Evolutionary conservation across 176 grass and related monocot genomes (phyloP).

Genomic region (Dactylis glomerata): DNA sequence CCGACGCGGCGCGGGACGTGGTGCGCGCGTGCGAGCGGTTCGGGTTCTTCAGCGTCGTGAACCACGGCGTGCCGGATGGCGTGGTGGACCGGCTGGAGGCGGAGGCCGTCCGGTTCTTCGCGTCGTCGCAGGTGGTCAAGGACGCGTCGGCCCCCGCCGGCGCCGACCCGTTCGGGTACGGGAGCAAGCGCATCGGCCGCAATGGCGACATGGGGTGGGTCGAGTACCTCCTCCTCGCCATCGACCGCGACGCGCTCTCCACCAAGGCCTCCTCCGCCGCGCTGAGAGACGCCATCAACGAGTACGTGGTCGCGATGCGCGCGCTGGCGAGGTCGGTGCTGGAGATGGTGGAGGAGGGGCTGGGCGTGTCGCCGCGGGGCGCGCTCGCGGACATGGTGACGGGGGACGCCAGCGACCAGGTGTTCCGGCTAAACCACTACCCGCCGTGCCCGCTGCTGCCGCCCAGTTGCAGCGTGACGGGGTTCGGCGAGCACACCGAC

Average conservation of each 20-base stretch:
- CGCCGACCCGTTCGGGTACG: constrained; percentile 60
- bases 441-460: constrained; percentile 61
- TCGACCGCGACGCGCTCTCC: constrained; percentile 12
- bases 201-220: constrained; percentile 88
- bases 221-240: constrained; percentile 82
- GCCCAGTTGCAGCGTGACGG: constrained; percentile 47
- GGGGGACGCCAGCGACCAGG: constrained; percentile 44
- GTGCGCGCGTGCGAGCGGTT: constrained; percentile 52
- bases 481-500: constrained; percentile 93
- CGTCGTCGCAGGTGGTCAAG: constrained; percentile 47
- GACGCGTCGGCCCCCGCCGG: constrained; percentile 38
- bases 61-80: constrained; percentile 42
- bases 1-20: constrained; percentile 22
- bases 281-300: constrained; percentile 48
- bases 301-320: constrained; percentile 48
- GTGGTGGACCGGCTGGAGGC: constrained; percentile 42
- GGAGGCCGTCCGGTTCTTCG: constrained; percentile 65
- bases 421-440: constrained; percentile 90
- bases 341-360: constrained; percentile 58
- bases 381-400: constrained; percentile 37
- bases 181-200: constrained; percentile 55
- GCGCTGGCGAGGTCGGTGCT: constrained; percentile 45
- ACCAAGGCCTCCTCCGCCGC: neutral
- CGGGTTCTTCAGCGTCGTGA: constrained; percentile 65
- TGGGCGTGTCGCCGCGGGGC: constrained; percentile 44